Evolutionary conservation across 257 asterid genomes (phyloP).

Genomic region (Lavandula angustifolia): DNA sequence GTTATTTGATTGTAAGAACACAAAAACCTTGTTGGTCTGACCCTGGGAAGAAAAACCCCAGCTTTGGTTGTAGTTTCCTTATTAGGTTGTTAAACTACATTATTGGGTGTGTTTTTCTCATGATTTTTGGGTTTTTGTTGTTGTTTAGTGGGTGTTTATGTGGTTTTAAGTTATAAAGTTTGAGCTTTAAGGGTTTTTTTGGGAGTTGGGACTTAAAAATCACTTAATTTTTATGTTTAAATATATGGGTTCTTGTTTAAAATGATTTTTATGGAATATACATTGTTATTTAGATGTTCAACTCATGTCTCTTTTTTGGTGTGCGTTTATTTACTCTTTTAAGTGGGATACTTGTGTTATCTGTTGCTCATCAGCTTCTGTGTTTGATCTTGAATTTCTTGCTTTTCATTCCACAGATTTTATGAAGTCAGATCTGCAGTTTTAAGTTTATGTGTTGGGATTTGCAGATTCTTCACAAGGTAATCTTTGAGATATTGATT

Average conservation of each 20-base stretch:
- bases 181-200: not conserved
- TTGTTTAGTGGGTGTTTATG: not conserved
- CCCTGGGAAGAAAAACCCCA: slow-evolving; percentile 21
- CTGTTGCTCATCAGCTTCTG: slow-evolving; percentile 17
- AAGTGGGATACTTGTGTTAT: slow-evolving; percentile 1
- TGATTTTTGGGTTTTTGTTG: not conserved
- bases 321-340: not conserved
- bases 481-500: slow-evolving; percentile 18
- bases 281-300: slow-evolving; percentile 23
- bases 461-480: slow-evolving; percentile 28
- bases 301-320: not conserved
- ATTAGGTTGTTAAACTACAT: slow-evolving; percentile 11
- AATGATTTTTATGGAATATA: not conserved
- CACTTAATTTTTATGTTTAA: slow-evolving; percentile 16
- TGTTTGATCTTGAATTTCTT: slow-evolving; percentile 27
- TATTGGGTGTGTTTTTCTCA: slow-evolving; percentile 15
- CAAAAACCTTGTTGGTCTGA: slow-evolving; percentile 22
- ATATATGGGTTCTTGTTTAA: not conserved
- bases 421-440: slow-evolving; percentile 62
- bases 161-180: slow-evolving; percentile 30
- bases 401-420: slow-evolving; percentile 37
- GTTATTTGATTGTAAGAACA: slow-evolving; percentile 29
- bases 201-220: slow-evolving; percentile 4
- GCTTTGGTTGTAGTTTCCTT: slow-evolving; percentile 26
- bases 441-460: slow-evolving; percentile 39